Evolutionary conservation across 495 filamentous ascomycete genomes (phyloP).

Genomic region (Entonaema liquescens): DNA sequence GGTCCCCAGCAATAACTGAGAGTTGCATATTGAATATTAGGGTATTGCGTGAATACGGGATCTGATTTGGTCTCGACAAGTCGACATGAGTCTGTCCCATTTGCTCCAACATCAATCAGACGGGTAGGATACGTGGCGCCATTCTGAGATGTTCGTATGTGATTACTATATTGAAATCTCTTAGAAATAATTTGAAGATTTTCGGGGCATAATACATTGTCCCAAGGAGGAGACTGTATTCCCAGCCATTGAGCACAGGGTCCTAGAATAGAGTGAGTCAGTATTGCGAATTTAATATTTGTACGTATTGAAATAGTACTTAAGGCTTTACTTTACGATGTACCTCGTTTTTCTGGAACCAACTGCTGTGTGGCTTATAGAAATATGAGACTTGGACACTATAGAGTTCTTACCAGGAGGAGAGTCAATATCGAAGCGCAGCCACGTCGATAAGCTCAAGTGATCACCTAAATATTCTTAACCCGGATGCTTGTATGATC

Average conservation of each 20-base stretch:
- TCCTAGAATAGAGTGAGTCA: background rate
- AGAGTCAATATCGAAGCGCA: conserved; percentile 14
- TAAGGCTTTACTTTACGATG: too few relatives aligned
- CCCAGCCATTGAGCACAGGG: background rate
- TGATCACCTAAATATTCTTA: background rate
- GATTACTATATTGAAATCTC: background rate
- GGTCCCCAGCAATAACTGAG: conserved; percentile 31
- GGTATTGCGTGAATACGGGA: background rate
- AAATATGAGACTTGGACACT: background rate
- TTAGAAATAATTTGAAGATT: background rate
- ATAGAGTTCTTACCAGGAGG: conserved; percentile 5
- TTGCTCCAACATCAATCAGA: background rate
- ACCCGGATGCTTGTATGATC: background rate
- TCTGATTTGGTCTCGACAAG: background rate
- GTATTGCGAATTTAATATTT: background rate
- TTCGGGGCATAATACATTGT: background rate
- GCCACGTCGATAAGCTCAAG: conserved; percentile 1
- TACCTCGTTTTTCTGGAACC: too few relatives aligned
- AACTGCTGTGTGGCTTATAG: too few relatives aligned
- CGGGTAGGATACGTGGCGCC: background rate
- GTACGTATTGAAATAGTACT: too few relatives aligned
- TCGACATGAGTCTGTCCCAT: background rate
- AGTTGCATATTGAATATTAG: conserved; percentile 8
- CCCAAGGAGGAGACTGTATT: background rate
- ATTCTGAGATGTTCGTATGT: background rate